phyloP scores from a whole-genome alignment of 2,329 filamentous ascomycete genomes.

The Calonectria pseudoturangicola region DNA sequence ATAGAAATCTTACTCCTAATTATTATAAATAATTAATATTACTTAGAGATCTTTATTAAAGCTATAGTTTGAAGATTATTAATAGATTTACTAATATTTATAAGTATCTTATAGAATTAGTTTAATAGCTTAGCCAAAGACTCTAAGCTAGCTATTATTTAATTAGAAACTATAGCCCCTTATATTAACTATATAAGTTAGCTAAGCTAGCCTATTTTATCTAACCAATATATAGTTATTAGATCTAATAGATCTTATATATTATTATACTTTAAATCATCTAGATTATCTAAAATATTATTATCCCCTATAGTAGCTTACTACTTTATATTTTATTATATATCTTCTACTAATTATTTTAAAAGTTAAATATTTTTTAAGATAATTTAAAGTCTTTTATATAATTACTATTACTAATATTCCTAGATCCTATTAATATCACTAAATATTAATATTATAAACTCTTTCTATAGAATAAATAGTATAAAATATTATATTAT shows the following conservation, averaged over 20 bases:
- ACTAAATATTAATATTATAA: background rate
- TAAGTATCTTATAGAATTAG: too few relatives aligned
- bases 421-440: background rate
- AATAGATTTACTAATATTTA: too few relatives aligned
- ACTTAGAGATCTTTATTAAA: too few relatives aligned
- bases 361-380: background rate
- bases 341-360: background rate
- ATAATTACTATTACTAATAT: background rate
- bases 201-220: background rate
- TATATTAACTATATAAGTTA: background rate
- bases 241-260: too few relatives aligned
- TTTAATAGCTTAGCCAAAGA: too few relatives aligned
- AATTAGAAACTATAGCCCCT: too few relatives aligned
- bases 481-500: background rate
- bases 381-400: background rate
- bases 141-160: too few relatives aligned
- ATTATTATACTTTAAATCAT: background rate
- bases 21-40: too few relatives aligned
- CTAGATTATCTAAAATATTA: background rate
- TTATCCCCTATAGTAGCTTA: background rate
- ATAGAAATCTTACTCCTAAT: too few relatives aligned
- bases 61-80: too few relatives aligned
- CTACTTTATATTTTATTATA: background rate
- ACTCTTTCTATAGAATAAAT: background rate
- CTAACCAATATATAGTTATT: too few relatives aligned